Evolutionary conservation across 352 stramenopile species (phyloP), one percentile per base, ranked within the genome.

Genomic region (Aphanomyces euteiches): DNA sequence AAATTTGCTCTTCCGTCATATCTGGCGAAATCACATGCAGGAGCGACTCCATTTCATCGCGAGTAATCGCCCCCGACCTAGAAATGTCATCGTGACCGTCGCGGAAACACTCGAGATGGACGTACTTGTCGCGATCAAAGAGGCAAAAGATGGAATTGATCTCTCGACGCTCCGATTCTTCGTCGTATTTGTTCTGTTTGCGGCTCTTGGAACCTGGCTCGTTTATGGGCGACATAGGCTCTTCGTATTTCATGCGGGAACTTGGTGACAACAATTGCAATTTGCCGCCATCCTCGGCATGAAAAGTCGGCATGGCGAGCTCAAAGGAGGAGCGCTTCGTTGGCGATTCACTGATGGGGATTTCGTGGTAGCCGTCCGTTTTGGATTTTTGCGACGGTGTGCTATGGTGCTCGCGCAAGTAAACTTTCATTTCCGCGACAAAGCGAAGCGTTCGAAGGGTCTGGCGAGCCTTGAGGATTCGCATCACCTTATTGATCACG

Each of bases 371-470:
- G 28, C 37, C n/a, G n/a, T 58, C 37, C 50, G 37, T 58, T n/a
- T n/a, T 38, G n/a, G 50, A 3, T n/a, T n/a, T 34, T 3, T 58
- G 28, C n/a, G 8, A n/a, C n/a, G 50, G 34, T 39, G 17, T 73
- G 17, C 8, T 45, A 43, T 57, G 41, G 68, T 70, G 70, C 37
- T 90, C 84, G 7, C 72, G 75, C 21, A 92, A 70, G 60, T 92
- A 88, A 34, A 92, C 83, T 74, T 92, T 92, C 81, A 90, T 89
- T 69, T 92, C 84, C 5, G 84, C 84, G 1, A 92, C 73, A 34
- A 90, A 92, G 3, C 82, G 84, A 17, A 92, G 75, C 5, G 81
- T 92, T 36, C 84, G 81, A 40, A 92, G 74, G 38, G 84, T 92
- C 57, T 88, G 82, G n/a, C 81, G 78, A 15, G 82, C 84, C 43